Percentiles rank a stretch among this genome's conserved stretches.
These are phyloP conservation scores for Cryphonectria naterciae DNA, from an alignment of 2,329 filamentous ascomycete species.

Conservation along the genomic window DNA sequence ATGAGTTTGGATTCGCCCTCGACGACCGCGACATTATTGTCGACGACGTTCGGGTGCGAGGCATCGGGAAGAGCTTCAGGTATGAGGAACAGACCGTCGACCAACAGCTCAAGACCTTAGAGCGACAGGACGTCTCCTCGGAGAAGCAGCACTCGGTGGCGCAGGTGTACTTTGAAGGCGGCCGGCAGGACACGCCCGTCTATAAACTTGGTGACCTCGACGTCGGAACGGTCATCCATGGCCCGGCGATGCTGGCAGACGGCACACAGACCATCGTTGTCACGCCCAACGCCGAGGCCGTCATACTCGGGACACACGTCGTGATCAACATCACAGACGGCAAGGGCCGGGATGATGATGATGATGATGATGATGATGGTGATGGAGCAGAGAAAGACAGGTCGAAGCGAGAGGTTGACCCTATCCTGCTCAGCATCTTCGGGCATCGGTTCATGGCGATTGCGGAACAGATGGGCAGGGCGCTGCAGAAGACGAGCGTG, in stretches of 20 bases:
- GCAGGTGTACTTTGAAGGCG: constrained; percentile 83
- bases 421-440: constrained; percentile 78
- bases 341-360: constrained; percentile 40
- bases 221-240: constrained; percentile 72
- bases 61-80: constrained; percentile 86
- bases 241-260: constrained; percentile 85
- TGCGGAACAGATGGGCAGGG: constrained; percentile 81
- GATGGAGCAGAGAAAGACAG: constrained; percentile 33
- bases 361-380: constrained; percentile 37
- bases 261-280: constrained; percentile 92
- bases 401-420: constrained; percentile 62
- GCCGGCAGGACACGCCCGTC: constrained; percentile 75
- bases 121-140: constrained; percentile 58
- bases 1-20: constrained; percentile 91
- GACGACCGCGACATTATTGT: constrained; percentile 84
- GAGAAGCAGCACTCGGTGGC: constrained; percentile 68
- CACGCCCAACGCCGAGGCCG: constrained; percentile 74
- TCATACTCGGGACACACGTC: constrained; percentile 84
- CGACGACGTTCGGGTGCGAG: constrained; percentile 85
- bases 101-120: constrained; percentile 75
- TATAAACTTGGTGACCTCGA: constrained; percentile 79
- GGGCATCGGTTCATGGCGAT: constrained; percentile 85
- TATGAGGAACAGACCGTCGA: constrained; percentile 82
- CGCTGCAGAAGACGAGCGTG: constrained; percentile 78
- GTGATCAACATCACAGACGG: constrained; percentile 79